phyloP scores from a whole-genome alignment of 192 early-diverging fungal genomes.

The Gamsiella multidivaricata region DNA sequence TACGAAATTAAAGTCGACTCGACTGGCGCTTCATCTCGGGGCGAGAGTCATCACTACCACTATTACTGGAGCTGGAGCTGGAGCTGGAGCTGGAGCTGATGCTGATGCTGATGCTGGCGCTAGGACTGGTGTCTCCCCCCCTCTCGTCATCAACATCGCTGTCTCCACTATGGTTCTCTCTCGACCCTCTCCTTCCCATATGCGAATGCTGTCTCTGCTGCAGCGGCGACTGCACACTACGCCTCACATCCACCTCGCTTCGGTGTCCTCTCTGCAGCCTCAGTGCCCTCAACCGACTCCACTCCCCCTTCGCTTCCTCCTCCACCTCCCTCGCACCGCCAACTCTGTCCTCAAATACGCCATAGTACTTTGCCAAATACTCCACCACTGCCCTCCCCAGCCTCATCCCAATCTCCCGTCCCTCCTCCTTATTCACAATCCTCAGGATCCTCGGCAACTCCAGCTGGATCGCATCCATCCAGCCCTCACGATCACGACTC shows the following conservation, averaged over 20 bases:
- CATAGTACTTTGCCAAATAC: conserved; percentile 27
- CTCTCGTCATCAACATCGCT: conserved; percentile 22
- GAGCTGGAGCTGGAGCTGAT: too few species aligned
- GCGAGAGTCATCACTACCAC: too few species aligned
- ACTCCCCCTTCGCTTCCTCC: not conserved
- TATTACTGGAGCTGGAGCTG: too few species aligned
- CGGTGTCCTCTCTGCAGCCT: too few species aligned
- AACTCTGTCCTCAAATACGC: not conserved
- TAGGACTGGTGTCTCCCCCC: not conserved
- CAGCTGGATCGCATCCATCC: conserved; percentile 40
- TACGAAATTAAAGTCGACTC: conserved; percentile 28
- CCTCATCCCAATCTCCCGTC: conserved; percentile 30
- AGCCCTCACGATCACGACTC: not conserved
- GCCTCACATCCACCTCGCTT: too few species aligned
- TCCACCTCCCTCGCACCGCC: not conserved
- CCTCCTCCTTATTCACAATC: conserved; percentile 25
- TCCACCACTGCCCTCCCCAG: conserved; percentile 28
- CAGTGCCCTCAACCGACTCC: not conserved
- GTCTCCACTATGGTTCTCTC: conserved; percentile 18
- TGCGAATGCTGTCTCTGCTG: not conserved
- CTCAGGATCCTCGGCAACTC: conserved; percentile 37
- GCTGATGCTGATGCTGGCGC: not conserved
- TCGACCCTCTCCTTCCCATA: not conserved
- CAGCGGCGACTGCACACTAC: not conserved
- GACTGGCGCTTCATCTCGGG: conserved; percentile 17